Evolutionary conservation across 2,329 filamentous ascomycete species (phyloP).

Genomic region (Aspergillus viridinutans): DNA sequence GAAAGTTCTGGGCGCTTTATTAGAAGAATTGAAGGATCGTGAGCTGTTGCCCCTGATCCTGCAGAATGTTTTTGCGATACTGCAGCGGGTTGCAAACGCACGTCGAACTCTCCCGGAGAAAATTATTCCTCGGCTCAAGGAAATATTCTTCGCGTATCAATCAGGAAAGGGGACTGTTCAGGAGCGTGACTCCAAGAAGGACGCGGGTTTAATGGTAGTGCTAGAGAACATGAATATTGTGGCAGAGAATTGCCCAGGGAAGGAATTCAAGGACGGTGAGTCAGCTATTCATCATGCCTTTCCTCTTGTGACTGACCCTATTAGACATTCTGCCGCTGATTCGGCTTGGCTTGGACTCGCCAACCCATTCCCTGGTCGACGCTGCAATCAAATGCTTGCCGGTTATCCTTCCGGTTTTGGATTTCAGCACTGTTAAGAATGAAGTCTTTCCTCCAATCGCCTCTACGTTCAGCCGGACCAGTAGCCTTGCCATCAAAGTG

Average conservation of each 20-base stretch:
- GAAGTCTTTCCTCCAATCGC: slow-evolving; percentile 93
- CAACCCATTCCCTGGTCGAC: slow-evolving; percentile 85
- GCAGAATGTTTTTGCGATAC: slow-evolving; percentile 87
- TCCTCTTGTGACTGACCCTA: slow-evolving; percentile 16
- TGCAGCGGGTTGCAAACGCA: slow-evolving; percentile 71
- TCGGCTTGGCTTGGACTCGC: slow-evolving; percentile 75
- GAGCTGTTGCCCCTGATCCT: slow-evolving; percentile 81
- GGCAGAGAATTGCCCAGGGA: slow-evolving; percentile 76
- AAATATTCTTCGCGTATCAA: slow-evolving; percentile 63
- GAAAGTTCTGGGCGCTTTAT: slow-evolving; percentile 80
- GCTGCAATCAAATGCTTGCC: slow-evolving; percentile 75
- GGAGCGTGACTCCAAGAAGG: slow-evolving; percentile 77
- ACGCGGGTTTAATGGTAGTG: slow-evolving; percentile 87
- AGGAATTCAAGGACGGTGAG: slow-evolving; percentile 89
- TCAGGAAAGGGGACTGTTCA: slow-evolving; percentile 44
- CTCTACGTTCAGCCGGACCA: slow-evolving; percentile 85
- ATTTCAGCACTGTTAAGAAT: slow-evolving; percentile 96
- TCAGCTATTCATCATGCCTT: slow-evolving; percentile 11
- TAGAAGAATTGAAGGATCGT: slow-evolving; percentile 91
- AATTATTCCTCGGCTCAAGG: slow-evolving; percentile 77
- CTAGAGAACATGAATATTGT: slow-evolving; percentile 76
- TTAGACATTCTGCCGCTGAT: slow-evolving; percentile 84
- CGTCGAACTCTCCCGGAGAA: slow-evolving; percentile 77
- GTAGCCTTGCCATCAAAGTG: slow-evolving; percentile 90
- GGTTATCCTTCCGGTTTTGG: slow-evolving; percentile 76